Evolutionary conservation across 306 rosid species (phyloP), one percentile per base, ranked within the genome.

Genomic region (Vachellia pachyceras): DNA sequence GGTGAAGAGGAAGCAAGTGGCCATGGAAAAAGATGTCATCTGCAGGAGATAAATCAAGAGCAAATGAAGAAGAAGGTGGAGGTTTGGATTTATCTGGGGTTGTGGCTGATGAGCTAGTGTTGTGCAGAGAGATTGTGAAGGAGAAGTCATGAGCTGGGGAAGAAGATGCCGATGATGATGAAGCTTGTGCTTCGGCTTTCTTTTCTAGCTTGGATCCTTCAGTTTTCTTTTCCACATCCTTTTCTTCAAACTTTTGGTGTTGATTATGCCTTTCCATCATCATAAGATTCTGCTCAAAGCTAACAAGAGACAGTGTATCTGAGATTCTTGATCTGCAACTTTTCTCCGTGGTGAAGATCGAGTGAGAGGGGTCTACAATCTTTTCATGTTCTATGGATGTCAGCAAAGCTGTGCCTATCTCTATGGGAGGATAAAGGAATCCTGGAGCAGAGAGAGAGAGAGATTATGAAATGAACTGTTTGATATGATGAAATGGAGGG

Each of bases 71-170:
- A 29, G 33, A 29, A 29, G 33, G 33, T 29, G 33, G 33, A 29
- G 33, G 2, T 29, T 29, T 29, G 33, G 33, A 29, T 29, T 29
- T 29, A 29, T 29, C 33, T 29, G 33, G 2, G 1, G 69, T 6
- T 69, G 92, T 65, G 72, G 85, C 17, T 20, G 90, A 85, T 11
- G 92, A 90, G 22, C 22, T 5, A 66, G 91, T 82, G 79, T 92
- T 92, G 61, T 91, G 94, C 63, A 93, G 90, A 46, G 99, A 95
- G 80, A 93, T 88, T 84, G 97, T 90, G 91, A 95, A 95, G 85
- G 97, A 91, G 83, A 95, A 95, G 17, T 95, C 99, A 69, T 95
- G 99, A 49, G 94, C 77, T 54, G 99, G 98, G 50, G 98, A 94
- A 29, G 98, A 92, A 3, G 98, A 80, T 55, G 90, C 84, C 20